Evolutionary conservation across 2,329 filamentous ascomycete genomes (phyloP).

Genomic region (Sporothrix inflata): DNA sequence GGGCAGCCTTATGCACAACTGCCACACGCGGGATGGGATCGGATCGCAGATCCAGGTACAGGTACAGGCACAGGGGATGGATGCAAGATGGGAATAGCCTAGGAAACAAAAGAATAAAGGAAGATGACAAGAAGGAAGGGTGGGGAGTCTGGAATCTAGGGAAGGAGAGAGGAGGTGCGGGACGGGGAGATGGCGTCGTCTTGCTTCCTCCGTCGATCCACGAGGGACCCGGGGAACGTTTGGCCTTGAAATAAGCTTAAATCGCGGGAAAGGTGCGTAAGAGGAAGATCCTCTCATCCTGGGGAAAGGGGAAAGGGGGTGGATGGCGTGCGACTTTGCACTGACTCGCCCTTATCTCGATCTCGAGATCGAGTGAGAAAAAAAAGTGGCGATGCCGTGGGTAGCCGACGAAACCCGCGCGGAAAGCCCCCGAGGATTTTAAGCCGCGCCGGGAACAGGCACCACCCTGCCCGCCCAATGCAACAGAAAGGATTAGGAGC

Average conservation of each 20-base stretch:
- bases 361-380: not conserved
- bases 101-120: not conserved
- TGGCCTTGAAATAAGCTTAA: conserved; percentile 18
- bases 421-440: not conserved
- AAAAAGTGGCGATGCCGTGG: conserved; percentile 2
- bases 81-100: not conserved
- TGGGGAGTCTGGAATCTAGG: not conserved
- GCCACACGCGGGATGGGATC: not conserved
- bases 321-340: not conserved
- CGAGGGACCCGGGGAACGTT: not conserved
- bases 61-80: not conserved
- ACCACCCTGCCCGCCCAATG: not conserved
- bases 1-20: not conserved
- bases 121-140: not conserved
- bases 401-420: conserved; percentile 23
- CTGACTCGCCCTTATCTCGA: not conserved
- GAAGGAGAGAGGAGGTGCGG: not conserved
- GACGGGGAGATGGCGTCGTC: not conserved
- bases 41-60: not conserved
- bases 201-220: not conserved
- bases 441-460: conserved; percentile 14
- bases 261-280: not conserved
- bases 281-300: not conserved
- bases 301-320: not conserved
- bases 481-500: not conserved